These are phyloP conservation scores for Heterobasidion occidentale DNA, from an alignment of 1,284 basidiomycete species.

Conservation along the genomic window DNA sequence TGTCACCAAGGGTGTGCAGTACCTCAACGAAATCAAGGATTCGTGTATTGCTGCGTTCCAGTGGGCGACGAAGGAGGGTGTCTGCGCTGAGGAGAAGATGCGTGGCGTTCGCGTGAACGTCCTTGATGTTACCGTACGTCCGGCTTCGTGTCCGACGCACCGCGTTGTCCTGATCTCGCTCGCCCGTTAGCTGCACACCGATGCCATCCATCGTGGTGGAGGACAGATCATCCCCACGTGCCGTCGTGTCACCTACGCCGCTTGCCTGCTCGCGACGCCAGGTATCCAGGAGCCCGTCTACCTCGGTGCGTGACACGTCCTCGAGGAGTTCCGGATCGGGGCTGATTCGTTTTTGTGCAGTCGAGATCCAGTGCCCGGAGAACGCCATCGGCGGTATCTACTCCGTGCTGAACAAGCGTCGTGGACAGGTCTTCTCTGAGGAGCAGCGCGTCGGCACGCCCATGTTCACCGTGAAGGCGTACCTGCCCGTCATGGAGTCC, in stretches of 20 bases:
- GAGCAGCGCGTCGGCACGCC: slow-evolving; percentile 97
- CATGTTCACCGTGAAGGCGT: slow-evolving; percentile 99
- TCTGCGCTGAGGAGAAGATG: slow-evolving; percentile 96
- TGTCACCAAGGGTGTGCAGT: slow-evolving; percentile 98
- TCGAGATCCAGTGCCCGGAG: slow-evolving; percentile 99
- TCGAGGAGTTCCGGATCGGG: not conserved
- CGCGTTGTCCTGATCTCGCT: not conserved
- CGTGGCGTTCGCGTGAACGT: slow-evolving; percentile 97
- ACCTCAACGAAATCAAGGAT: slow-evolving; percentile 99
- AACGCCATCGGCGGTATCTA: slow-evolving; percentile 99
- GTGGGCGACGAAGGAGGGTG: slow-evolving; percentile 99
- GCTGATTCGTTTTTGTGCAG: slow-evolving; percentile 22
- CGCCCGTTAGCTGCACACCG: slow-evolving; percentile 79
- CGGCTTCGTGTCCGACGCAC: slow-evolving; percentile 1
- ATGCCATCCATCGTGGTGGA: slow-evolving; percentile 99
- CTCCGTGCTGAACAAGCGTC: slow-evolving; percentile 90
- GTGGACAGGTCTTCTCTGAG: slow-evolving; percentile 97
- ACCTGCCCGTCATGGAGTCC: slow-evolving; percentile 94
- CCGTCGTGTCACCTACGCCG: slow-evolving; percentile 96
- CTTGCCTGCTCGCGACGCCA: slow-evolving; percentile 87
- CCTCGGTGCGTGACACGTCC: slow-evolving; percentile 47
- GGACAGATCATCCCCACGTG: slow-evolving; percentile 96
- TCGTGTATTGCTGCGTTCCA: slow-evolving; percentile 99
- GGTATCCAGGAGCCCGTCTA: slow-evolving; percentile 96
- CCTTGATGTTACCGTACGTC: slow-evolving; percentile 85